phyloP scores from a whole-genome alignment of 768 basidiomycete genomes.

The Mycena rebaudengoi region DNA sequence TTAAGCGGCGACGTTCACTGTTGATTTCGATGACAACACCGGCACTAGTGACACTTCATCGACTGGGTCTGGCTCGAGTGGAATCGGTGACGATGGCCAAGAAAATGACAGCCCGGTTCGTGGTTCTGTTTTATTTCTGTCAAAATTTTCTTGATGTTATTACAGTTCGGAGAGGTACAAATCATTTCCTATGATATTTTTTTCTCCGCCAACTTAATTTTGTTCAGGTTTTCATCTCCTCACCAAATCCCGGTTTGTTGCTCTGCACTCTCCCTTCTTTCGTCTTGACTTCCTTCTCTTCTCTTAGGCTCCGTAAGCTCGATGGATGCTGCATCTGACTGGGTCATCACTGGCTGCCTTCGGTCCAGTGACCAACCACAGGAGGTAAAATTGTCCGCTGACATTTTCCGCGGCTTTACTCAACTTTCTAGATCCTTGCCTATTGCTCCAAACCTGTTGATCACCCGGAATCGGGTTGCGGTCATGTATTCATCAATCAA shows the following conservation, averaged over 20 bases:
- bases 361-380: conserved; percentile 31
- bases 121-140: not conserved
- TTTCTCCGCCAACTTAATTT: conserved; percentile 18
- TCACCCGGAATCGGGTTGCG: conserved; percentile 21
- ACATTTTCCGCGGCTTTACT: too few species aligned
- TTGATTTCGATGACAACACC: conserved; percentile 27
- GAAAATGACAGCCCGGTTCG: conserved; percentile 11
- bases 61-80: conserved; percentile 8
- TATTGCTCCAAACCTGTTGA: conserved; percentile 31
- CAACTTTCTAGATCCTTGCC: conserved; percentile 29
- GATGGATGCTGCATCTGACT: conserved; percentile 29
- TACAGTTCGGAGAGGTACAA: too few species aligned
- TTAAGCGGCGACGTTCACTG: conserved; percentile 19
- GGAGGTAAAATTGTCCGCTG: too few species aligned
- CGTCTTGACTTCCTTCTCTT: too few species aligned
- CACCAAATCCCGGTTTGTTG: conserved; percentile 34
- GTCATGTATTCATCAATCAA: conserved; percentile 32
- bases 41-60: not conserved
- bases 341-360: conserved; percentile 33
- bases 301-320: conserved; percentile 35
- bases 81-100: conserved; percentile 8
- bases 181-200: too few species aligned
- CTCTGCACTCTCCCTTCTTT: too few species aligned
- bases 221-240: conserved; percentile 33
- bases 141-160: too few species aligned